Evolutionary conservation across 2,329 filamentous ascomycete species (phyloP).

Genomic region (Phoma sp.): DNA sequence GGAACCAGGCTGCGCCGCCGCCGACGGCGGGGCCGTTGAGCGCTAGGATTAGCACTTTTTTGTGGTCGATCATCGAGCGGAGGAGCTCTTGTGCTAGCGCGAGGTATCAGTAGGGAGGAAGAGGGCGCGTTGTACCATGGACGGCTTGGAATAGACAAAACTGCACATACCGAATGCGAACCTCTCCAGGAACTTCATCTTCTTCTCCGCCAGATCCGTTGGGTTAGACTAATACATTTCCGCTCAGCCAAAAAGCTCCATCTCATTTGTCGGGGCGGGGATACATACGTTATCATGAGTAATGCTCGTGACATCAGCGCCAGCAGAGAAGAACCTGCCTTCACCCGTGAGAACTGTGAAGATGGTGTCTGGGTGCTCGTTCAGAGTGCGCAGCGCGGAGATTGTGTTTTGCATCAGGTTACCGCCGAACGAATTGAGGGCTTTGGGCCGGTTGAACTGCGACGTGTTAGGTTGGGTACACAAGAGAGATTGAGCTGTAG

Average conservation of each 20-base stretch:
- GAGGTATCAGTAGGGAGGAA: no score
- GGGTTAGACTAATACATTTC: constrained; percentile 14
- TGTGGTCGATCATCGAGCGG: constrained; percentile 57
- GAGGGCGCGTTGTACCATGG: no score
- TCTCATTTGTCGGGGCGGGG: no score
- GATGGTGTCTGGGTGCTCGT: constrained; percentile 56
- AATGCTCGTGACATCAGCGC: constrained; percentile 55
- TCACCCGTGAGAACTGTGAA: constrained; percentile 60
- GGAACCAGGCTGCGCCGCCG: constrained; percentile 58
- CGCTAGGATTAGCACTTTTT: constrained; percentile 58
- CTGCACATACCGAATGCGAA: constrained; percentile 39
- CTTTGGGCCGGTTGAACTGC: constrained; percentile 57
- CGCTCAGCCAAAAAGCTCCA: constrained; percentile 9
- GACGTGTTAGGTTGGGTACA: not conserved
- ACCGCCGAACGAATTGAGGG: constrained; percentile 57
- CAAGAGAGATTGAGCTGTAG: not conserved
- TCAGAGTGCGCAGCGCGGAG: constrained; percentile 52
- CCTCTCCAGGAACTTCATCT: constrained; percentile 32
- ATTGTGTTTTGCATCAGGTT: constrained; percentile 54
- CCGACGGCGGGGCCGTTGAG: constrained; percentile 60
- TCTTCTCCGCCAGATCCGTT: constrained; percentile 44
- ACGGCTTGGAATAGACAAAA: no score
- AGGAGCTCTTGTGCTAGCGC: constrained; percentile 44
- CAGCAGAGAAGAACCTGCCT: constrained; percentile 58
- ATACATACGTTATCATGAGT: constrained; percentile 16